A percentile compares a stretch with the other conserved stretches of the same genome.
These are phyloP conservation scores for Xylariaceae sp. DNA, from an alignment of 2,329 filamentous ascomycete species.

Conservation along the genomic window DNA sequence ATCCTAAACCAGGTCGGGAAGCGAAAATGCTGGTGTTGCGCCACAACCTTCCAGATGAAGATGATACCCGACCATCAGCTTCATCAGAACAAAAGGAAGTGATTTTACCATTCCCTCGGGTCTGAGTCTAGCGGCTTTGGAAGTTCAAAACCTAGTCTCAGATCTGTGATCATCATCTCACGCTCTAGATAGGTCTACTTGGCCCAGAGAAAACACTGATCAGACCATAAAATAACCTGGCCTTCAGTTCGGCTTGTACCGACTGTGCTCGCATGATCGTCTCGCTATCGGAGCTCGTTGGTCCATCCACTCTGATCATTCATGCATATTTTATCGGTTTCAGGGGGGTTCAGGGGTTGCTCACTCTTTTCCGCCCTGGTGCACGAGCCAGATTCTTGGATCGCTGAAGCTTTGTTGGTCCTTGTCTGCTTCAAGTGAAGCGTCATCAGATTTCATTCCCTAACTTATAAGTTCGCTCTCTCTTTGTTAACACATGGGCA, in stretches of 20 bases:
- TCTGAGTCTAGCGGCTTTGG: slow-evolving; percentile 1
- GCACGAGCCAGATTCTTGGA: background rate
- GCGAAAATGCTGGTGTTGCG: background rate
- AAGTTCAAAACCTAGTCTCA: slow-evolving; percentile 15
- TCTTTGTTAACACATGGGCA: background rate
- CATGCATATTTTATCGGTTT: slow-evolving; percentile 8
- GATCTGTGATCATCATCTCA: slow-evolving; percentile 21
- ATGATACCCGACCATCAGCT: slow-evolving; percentile 2
- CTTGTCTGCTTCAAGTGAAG: background rate
- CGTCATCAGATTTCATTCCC: background rate
- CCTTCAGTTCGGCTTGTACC: slow-evolving; percentile 8
- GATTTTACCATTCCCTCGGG: slow-evolving; percentile 9
- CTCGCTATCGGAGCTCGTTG: too few species aligned
- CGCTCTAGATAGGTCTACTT: background rate
- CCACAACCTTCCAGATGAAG: background rate
- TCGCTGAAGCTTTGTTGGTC: background rate
- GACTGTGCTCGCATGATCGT: background rate
- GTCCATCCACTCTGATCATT: background rate
- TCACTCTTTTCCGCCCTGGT: background rate
- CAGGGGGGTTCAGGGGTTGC: slow-evolving; percentile 8
- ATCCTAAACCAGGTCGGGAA: slow-evolving; percentile 1
- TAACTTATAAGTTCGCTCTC: background rate
- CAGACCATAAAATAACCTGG: too few species aligned
- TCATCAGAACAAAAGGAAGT: background rate
- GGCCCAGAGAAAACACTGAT: background rate